Evolutionary conservation across 2,329 filamentous ascomycete species (phyloP).

Genomic region (Xylariaceae sp.): DNA sequence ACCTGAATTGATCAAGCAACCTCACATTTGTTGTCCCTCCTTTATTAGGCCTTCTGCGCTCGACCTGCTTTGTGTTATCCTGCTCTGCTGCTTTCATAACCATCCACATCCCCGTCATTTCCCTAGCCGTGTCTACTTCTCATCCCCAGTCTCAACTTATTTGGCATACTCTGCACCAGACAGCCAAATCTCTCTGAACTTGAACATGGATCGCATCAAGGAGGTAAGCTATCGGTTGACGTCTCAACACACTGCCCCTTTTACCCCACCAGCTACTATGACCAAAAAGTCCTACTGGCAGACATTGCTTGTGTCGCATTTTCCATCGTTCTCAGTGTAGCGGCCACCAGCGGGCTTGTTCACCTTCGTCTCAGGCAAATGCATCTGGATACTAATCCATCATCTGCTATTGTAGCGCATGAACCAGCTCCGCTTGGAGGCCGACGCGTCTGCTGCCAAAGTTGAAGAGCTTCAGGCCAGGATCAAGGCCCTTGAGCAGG

Average conservation of each 20-base stretch:
- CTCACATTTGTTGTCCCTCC: constrained; percentile 19
- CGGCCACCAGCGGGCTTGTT: no score
- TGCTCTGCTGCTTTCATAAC: constrained; percentile 10
- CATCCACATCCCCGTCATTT: constrained; percentile 16
- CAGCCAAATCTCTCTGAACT: constrained; percentile 19
- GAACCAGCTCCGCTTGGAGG: constrained; percentile 89
- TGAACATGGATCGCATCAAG: constrained; percentile 81
- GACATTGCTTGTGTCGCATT: no score
- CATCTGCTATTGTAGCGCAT: constrained; percentile 77
- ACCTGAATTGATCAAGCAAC: constrained; percentile 25
- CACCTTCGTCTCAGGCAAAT: constrained; percentile 2
- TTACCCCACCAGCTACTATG: constrained; percentile 29
- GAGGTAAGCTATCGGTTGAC: constrained; percentile 55
- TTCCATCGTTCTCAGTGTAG: no score
- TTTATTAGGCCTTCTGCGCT: constrained; percentile 21
- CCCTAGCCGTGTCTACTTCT: constrained; percentile 3
- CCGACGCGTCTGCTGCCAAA: constrained; percentile 75
- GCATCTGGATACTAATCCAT: constrained; percentile 7
- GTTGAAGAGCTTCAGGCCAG: constrained; percentile 82
- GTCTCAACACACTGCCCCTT: constrained; percentile 17
- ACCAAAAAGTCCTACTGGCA: no score
- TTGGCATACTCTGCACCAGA: constrained; percentile 18
- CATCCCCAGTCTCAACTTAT: constrained; percentile 29
- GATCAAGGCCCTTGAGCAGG: constrained; percentile 88
- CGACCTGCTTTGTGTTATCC: constrained; percentile 20